A percentile compares a stretch with the other conserved stretches of the same genome.
These are phyloP conservation scores for Ephemerocybe angulata DNA, from an alignment of 768 basidiomycete species.

Conservation along the genomic window DNA sequence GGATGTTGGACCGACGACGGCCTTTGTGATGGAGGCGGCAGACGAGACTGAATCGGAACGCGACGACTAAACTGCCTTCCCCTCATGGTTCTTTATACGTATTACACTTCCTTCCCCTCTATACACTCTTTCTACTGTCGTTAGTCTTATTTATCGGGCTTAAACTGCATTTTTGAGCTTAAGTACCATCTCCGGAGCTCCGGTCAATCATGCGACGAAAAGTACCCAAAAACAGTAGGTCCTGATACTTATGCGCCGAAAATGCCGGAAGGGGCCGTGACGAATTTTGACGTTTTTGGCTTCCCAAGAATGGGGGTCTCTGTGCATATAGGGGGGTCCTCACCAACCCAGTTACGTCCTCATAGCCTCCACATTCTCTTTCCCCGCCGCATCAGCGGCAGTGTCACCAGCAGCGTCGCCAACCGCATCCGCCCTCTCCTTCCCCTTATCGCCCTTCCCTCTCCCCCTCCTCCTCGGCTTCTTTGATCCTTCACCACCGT, in stretches of 20 bases:
- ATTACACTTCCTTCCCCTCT: background rate
- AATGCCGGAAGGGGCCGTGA: background rate
- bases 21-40: background rate
- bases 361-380: no score
- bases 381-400: no score
- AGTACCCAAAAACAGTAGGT: background rate
- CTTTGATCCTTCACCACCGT: background rate
- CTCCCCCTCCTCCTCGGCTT: background rate
- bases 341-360: no score
- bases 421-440: background rate
- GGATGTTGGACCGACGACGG: background rate
- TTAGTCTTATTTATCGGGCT: background rate
- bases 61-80: background rate
- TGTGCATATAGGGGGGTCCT: background rate
- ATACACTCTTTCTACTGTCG: background rate
- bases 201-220: background rate
- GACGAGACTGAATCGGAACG: background rate
- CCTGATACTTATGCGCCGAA: background rate
- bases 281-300: background rate
- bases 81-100: background rate
- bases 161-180: no score
- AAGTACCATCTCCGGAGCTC: background rate
- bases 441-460: background rate
- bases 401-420: no score
- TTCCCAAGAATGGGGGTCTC: background rate